phyloP scores from a whole-genome alignment of 331 rosid genomes.

The Malus hybrid region DNA sequence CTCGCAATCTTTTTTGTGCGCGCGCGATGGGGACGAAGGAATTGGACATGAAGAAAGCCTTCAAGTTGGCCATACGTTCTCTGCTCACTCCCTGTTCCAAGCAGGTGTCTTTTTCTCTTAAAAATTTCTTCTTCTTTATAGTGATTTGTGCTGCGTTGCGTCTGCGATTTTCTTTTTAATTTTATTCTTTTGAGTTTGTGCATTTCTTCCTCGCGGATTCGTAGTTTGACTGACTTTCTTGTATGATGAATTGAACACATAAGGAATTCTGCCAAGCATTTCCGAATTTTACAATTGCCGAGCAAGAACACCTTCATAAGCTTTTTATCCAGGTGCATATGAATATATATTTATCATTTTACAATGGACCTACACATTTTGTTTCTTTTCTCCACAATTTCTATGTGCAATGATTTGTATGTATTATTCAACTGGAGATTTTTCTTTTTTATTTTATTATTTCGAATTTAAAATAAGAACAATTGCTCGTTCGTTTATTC shows the following conservation, averaged over 20 bases:
- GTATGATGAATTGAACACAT: slow-evolving; percentile 11
- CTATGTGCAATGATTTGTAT: neutral
- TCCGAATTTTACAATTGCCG: slow-evolving; percentile 36
- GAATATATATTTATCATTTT: neutral
- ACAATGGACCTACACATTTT: neutral
- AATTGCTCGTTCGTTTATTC: slow-evolving; percentile 15
- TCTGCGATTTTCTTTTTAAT: neutral
- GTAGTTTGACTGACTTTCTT: neutral
- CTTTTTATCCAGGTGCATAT: slow-evolving; percentile 52
- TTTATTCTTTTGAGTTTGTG: neutral
- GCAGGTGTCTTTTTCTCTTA: slow-evolving; percentile 35
- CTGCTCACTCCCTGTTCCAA: slow-evolving; percentile 62
- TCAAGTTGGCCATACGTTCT: slow-evolving; percentile 53
- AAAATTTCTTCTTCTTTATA: neutral
- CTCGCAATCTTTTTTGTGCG: neutral
- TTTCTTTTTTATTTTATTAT: neutral
- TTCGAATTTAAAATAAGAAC: neutral
- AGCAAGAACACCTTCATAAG: slow-evolving; percentile 56
- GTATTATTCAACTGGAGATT: neutral
- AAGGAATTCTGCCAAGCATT: slow-evolving; percentile 63
- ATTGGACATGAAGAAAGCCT: slow-evolving; percentile 58
- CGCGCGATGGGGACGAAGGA: slow-evolving; percentile 41
- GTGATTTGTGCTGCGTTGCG: neutral
- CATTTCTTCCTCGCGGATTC: neutral
- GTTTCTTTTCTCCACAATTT: neutral